A percentile compares a stretch with the other conserved stretches of the same genome.
Evolutionary conservation across 305 asterid species (phyloP).

Genomic region (Vinca major): DNA sequence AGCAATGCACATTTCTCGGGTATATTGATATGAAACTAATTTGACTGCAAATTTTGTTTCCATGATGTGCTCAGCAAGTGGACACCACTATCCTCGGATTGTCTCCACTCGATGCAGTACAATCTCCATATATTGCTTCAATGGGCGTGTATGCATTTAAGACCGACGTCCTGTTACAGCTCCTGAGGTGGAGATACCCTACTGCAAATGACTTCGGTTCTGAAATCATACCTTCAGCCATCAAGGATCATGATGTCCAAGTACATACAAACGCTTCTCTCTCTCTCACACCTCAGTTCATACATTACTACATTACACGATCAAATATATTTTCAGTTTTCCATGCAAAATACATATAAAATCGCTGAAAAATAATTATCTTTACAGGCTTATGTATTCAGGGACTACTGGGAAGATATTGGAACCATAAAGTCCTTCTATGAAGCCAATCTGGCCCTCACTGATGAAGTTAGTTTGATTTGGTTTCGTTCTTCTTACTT

Average conservation of each 20-base stretch:
- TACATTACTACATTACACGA: neutral
- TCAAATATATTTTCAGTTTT: neutral
- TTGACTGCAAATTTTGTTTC: conserved; percentile 1
- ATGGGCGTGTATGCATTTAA: conserved; percentile 94
- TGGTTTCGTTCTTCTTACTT: conserved; percentile 1
- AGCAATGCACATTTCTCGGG: neutral
- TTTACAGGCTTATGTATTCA: conserved; percentile 68
- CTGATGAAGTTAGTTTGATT: conserved; percentile 76
- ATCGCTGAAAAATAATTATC: conserved; percentile 1
- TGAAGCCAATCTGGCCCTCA: conserved; percentile 83
- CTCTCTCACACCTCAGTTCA: neutral
- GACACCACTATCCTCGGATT: conserved; percentile 74
- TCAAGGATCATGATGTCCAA: conserved; percentile 68
- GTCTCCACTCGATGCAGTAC: conserved; percentile 48
- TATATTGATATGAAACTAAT: neutral
- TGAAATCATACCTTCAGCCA: conserved; percentile 82
- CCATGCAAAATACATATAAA: neutral
- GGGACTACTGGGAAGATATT: conserved; percentile 97
- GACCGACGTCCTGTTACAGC: conserved; percentile 64
- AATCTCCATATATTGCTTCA: conserved; percentile 77
- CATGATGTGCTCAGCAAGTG: conserved; percentile 49
- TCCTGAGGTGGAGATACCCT: conserved; percentile 64
- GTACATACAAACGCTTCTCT: conserved; percentile 19
- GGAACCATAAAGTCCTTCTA: conserved; percentile 81
- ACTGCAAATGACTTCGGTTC: conserved; percentile 88